Base-by-base conservation (phyloP, 352 stramenopile species). In the Globisporangium apiculatum region DNA sequence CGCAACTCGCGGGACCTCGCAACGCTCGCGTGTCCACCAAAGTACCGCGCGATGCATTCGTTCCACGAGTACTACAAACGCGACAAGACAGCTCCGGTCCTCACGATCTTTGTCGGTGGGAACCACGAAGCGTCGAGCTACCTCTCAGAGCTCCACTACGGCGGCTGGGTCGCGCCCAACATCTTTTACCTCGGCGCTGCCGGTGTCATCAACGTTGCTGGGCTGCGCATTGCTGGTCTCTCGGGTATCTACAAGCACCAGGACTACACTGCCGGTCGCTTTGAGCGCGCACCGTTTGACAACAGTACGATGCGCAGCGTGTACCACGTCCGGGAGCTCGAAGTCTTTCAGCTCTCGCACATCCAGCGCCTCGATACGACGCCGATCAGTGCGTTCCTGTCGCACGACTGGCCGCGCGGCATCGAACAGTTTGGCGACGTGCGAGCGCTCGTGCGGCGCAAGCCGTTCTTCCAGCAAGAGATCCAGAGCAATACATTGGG, bases 71-170 rank as follows among this genome's bases (percentile, higher is more conserved):
- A 98, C 67, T 98, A 98, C 67, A 75, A 68, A 17, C 94, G 94
- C 38, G 69, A 77, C 38, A 86, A 86, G 53, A 53, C 71, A 8
- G 93, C 91, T n/a, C 87, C 91, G 0, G 79, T 97, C 41, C 67
- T 96, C 35, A 98, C 94, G 4, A 69, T 98, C 10, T 97, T 98
- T 65, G 88, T 99, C 62, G 95, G 93, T 48, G 96, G 96, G 14
- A 99, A 99, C 78, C 96, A 99, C 71, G 96, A 99, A 70, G 90
- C 92, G 24, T 96, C 86, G 9, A 96, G 96, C 60, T 89, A 96
- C 50, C 71, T 98, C 9, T 77, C 96, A 51, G 91, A 98, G 67
- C 71, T 98, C 18, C 80, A 88, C 57, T 98, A 98, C 68, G 96
- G 96, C 38, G 95, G 96, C 17, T 98, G 88, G 86, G 86, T 98